A percentile compares a stretch with the other conserved stretches of the same genome.
Evolutionary conservation across 495 filamentous ascomycete genomes (phyloP).

Genomic region (Daldinia grandis): DNA sequence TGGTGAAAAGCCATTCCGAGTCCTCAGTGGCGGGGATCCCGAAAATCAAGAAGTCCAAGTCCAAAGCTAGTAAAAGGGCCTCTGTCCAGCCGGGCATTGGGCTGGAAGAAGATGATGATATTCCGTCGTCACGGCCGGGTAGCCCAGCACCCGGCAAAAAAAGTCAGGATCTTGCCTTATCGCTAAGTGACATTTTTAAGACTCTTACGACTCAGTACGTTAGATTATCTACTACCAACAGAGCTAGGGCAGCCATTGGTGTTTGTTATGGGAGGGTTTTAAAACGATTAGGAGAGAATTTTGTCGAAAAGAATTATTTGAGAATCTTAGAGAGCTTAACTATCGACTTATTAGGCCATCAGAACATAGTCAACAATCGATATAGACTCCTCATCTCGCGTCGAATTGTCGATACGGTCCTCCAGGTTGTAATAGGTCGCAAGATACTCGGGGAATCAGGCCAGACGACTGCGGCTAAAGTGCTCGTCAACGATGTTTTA

Average conservation of each 20-base stretch:
- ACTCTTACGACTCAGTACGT: conserved; percentile 85
- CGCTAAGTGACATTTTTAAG: conserved; percentile 79
- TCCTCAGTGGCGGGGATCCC: conserved; percentile 64
- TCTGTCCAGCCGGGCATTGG: conserved; percentile 58
- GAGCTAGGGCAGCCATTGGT: conserved; percentile 81
- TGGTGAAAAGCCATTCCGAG: conserved; percentile 83
- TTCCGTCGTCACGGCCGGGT: conserved; percentile 74
- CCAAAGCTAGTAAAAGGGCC: conserved; percentile 72
- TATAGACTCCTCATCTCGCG: conserved; percentile 88
- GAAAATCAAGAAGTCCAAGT: conserved; percentile 77
- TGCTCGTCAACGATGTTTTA: conserved; percentile 84
- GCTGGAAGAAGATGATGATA: conserved; percentile 77
- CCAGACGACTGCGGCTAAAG: conserved; percentile 80
- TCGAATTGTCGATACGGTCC: conserved; percentile 81
- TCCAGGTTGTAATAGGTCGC: conserved; percentile 84
- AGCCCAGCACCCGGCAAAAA: conserved; percentile 77
- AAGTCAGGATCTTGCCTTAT: conserved; percentile 73
- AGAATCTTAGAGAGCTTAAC: conserved; percentile 84
- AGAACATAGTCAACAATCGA: conserved; percentile 80
- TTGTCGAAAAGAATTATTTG: conserved; percentile 80
- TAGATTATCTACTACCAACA: conserved; percentile 80
- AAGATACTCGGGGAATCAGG: conserved; percentile 88
- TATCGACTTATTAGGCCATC: conserved; percentile 78
- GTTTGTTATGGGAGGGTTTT: conserved; percentile 86
- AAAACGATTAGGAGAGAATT: conserved; percentile 73